Conservation (phyloP, 306 rosid genomes). For the Myrica gale region DNA sequence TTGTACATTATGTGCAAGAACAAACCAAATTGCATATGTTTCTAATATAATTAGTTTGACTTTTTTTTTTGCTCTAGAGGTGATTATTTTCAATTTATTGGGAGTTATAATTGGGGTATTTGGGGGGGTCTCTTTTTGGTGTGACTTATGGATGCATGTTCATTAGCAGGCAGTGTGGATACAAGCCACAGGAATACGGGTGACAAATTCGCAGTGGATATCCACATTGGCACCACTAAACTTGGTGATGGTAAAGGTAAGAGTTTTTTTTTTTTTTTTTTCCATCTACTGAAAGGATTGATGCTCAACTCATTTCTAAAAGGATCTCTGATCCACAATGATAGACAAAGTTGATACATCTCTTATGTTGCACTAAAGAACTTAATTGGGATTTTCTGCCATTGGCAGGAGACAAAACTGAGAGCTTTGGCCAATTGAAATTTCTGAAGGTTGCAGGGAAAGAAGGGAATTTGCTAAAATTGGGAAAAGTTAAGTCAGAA, state of each 20-base stretch:
- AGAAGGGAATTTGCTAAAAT: slow-evolving; percentile 69
- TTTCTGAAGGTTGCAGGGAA: slow-evolving; percentile 55
- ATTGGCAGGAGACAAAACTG: slow-evolving; percentile 51
- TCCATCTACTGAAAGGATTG: not conserved
- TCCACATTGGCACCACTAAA: slow-evolving; percentile 42
- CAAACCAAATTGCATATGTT: not conserved
- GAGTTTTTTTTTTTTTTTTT: not conserved
- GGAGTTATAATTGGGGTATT: not conserved
- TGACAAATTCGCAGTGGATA: slow-evolving; percentile 44
- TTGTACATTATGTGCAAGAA: not conserved
- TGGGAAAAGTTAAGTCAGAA: slow-evolving; percentile 66
- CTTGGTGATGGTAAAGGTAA: slow-evolving; percentile 48
- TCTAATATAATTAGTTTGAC: not conserved
- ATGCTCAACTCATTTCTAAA: slow-evolving; percentile 1
- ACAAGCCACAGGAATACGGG: slow-evolving; percentile 39
- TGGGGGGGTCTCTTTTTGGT: not conserved
- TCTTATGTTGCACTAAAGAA: slow-evolving; percentile 11
- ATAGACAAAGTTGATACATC: slow-evolving; percentile 14
- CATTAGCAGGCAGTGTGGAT: slow-evolving; percentile 46
- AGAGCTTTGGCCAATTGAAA: slow-evolving; percentile 51
- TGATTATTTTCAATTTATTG: not conserved
- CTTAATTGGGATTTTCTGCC: slow-evolving; percentile 18
- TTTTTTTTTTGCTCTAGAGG: not conserved
- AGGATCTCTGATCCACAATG: slow-evolving; percentile 4
- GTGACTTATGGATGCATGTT: slow-evolving; percentile 31